phyloP scores from a whole-genome alignment of 2,329 filamentous ascomycete genomes.

The Pseudopithomyces maydicus region DNA sequence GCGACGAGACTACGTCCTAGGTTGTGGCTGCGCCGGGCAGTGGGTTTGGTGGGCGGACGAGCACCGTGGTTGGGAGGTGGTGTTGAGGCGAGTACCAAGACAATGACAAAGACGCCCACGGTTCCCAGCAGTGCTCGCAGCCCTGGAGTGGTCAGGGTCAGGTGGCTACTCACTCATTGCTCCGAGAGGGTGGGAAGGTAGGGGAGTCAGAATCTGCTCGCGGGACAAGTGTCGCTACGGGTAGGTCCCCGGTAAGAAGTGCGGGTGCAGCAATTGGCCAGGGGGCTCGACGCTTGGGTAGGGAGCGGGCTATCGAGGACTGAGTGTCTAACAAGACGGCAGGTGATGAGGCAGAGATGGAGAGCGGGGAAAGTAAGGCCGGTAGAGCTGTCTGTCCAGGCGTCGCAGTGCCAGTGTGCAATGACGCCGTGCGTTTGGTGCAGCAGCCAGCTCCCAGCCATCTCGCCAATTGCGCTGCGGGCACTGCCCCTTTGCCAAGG shows the following conservation, averaged over 20 bases:
- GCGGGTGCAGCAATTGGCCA: constrained; percentile 1
- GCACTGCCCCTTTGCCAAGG: constrained; percentile 8
- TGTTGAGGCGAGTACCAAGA: constrained; percentile 6
- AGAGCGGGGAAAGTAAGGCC: neutral
- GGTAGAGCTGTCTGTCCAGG: neutral
- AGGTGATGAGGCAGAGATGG: neutral
- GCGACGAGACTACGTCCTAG: neutral
- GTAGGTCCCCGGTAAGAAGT: neutral
- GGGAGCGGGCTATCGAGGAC: neutral
- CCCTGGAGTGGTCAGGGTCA: neutral
- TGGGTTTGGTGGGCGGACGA: neutral
- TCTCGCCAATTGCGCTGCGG: neutral
- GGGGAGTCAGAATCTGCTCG: constrained; percentile 2
- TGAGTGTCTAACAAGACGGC: neutral
- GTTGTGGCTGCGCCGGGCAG: constrained; percentile 27
- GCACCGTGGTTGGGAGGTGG: neutral
- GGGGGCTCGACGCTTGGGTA: neutral
- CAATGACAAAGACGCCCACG: constrained; percentile 8
- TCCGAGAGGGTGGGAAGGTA: neutral
- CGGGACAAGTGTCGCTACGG: neutral
- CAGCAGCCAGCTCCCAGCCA: neutral
- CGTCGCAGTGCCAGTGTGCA: neutral
- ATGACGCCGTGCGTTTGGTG: constrained; percentile 1
- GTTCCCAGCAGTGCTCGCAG: neutral
- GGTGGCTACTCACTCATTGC: constrained; percentile 7